A percentile compares a stretch with the other conserved stretches of the same genome.
These are phyloP conservation scores for Maudiozyma serrabonitensis DNA, from an alignment of 805 yeast species.

Conservation along the genomic window DNA sequence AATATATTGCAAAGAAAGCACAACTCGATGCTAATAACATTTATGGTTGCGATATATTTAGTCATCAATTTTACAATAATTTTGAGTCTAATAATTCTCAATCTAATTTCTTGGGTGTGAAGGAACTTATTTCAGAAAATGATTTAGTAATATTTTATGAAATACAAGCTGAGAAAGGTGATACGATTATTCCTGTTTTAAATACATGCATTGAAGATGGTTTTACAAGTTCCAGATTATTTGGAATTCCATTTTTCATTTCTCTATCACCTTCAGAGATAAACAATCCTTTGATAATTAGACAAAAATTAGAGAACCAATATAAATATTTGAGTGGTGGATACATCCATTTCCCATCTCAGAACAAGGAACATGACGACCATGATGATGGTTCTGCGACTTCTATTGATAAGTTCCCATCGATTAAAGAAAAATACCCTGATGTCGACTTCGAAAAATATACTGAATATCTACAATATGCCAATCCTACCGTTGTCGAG, in stretches of 20 bases:
- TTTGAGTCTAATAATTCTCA: constrained; percentile 52
- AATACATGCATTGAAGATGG: constrained; percentile 35
- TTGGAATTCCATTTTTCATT: constrained; percentile 73
- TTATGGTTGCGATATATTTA: constrained; percentile 54
- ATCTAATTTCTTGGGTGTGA: constrained; percentile 47
- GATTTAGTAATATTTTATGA: constrained; percentile 67
- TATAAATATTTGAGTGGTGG: constrained; percentile 42
- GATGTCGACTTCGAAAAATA: constrained; percentile 16
- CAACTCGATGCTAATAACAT: constrained; percentile 30
- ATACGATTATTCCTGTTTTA: constrained; percentile 52
- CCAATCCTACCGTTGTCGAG: constrained; percentile 5
- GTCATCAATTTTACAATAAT: constrained; percentile 56
- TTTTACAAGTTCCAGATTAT: constrained; percentile 36
- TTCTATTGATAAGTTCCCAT: constrained; percentile 30
- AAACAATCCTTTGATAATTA: constrained; percentile 46
- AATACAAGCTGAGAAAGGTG: constrained; percentile 32
- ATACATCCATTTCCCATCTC: constrained; percentile 18
- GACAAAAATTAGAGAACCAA: constrained; percentile 44
- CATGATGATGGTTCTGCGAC: neutral
- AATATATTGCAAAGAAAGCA: constrained; percentile 45
- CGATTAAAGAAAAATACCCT: constrained; percentile 18
- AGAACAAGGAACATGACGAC: constrained; percentile 1
- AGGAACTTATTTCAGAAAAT: constrained; percentile 50
- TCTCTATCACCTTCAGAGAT: constrained; percentile 44
- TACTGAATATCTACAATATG: constrained; percentile 12